A percentile compares a stretch with the other conserved stretches of the same genome.
phyloP scores from a whole-genome alignment of 2,329 filamentous ascomycete species.

The Zymoseptoria passerinii region DNA sequence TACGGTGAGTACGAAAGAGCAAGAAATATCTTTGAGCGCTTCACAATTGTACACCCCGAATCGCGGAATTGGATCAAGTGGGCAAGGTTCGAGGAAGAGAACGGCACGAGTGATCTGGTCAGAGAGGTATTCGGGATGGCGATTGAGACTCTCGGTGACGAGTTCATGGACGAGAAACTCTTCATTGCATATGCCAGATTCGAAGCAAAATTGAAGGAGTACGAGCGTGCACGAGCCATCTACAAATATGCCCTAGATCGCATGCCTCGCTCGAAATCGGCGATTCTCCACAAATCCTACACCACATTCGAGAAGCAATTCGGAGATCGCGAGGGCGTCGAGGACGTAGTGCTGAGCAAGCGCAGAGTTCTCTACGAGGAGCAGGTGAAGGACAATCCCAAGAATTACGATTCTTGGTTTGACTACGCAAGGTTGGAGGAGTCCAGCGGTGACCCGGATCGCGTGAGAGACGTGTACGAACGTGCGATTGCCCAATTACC shows the following conservation, averaged over 20 bases:
- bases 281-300: conserved; percentile 81
- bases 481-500: conserved; percentile 91
- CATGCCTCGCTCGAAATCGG: conserved; percentile 77
- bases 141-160: conserved; percentile 82
- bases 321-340: conserved; percentile 84
- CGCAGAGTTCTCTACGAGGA: conserved; percentile 89
- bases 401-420: conserved; percentile 97
- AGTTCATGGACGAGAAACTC: conserved; percentile 91
- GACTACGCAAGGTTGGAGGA: conserved; percentile 91
- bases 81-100: conserved; percentile 95
- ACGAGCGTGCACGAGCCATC: conserved; percentile 85
- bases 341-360: conserved; percentile 93
- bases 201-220: conserved; percentile 89
- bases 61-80: conserved; percentile 98
- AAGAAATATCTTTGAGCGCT: conserved; percentile 80
- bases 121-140: conserved; percentile 84
- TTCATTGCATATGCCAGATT: conserved; percentile 95
- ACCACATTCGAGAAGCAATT: conserved; percentile 98
- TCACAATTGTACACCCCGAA: conserved; percentile 88
- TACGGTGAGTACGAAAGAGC: conserved; percentile 88
- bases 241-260: conserved; percentile 95
- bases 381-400: conserved; percentile 83
- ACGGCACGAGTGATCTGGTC: conserved; percentile 82
- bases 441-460: conserved; percentile 68
- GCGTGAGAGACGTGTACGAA: conserved; percentile 88